Conservation (phyloP, 2,329 filamentous ascomycete species). For the Aspergillus sp. region DNA sequence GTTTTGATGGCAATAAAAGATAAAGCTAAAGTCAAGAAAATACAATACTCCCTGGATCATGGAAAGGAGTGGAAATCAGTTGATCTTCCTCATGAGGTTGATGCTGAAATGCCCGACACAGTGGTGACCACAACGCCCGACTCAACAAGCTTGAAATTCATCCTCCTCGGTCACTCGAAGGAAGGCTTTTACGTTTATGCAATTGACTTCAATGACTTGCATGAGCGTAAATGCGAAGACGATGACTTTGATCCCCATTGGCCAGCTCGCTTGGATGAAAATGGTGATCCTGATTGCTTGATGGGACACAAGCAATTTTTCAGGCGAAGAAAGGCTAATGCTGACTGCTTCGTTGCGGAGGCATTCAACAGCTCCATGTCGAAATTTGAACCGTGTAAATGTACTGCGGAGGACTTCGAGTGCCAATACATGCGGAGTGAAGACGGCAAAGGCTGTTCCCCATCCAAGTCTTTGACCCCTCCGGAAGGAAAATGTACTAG, state of each 20-base stretch:
- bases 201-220: conserved; percentile 79
- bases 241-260: conserved; percentile 78
- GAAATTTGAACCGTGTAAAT: conserved; percentile 73
- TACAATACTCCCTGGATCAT: conserved; percentile 84
- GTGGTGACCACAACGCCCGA: conserved; percentile 86
- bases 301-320: conserved; percentile 96
- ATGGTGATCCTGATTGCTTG: conserved; percentile 80
- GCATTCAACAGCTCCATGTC: conserved; percentile 78
- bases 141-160: conserved; percentile 87
- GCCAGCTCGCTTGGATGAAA: conserved; percentile 77
- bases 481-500: conserved; percentile 75
- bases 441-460: conserved; percentile 68
- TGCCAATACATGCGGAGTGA: conserved; percentile 82
- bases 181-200: conserved; percentile 65
- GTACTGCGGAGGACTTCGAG: conserved; percentile 83
- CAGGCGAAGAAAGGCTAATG: conserved; percentile 77
- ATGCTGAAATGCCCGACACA: conserved; percentile 65
- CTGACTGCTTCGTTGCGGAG: conserved; percentile 83
- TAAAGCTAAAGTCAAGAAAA: conserved; percentile 56
- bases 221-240: conserved; percentile 75
- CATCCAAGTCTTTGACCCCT: conserved; percentile 60
- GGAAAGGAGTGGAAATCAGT: conserved; percentile 77
- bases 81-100: conserved; percentile 69
- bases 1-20: conserved; percentile 82
- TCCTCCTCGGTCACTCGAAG: conserved; percentile 66